Evolutionary conservation across 768 basidiomycete species (phyloP), one percentile per base, ranked within the genome.

Genomic region (Trametes cubensis): DNA sequence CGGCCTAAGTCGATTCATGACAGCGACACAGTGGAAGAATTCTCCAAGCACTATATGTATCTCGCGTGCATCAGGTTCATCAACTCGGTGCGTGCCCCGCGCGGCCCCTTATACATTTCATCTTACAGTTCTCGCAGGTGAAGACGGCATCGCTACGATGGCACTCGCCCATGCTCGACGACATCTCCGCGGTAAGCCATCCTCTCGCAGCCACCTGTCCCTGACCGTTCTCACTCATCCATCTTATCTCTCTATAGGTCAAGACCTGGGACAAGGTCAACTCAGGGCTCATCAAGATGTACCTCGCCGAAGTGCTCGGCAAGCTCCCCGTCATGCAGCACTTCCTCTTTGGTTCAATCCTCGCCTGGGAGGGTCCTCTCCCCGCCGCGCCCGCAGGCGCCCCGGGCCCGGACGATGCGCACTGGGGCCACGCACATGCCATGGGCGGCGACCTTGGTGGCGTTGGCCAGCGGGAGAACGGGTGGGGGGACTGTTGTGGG

Each of bases 111-210:
- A 49, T 20, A 14, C 38, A 15, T 15, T 54, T 10, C 45, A 26
- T 44, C 48, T 26, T 0, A 41, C 30, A 6, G 1, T 50, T 28
- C 15, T 13, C 25, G 14, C 63, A 95, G 92, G 93, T 98, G 66
- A 98, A 98, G 73, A 94, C 95, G 0, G 95, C 95, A 0, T 95
- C 95, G 0, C 80, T 98, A 0, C 83, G 94, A 54, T 99, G 96
- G 96, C 96, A 99, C 76, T 97, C 94, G 0, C 96, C 96, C 1
- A 98, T 99, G 96, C 84, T 99, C 7, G 94, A 98, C 73, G 96
- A 98, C 70, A 98, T 98, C 58, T 95, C 94, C 0, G 94, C 89
- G 0, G 94, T 76, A 63, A 44, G 80, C 69, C 34, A 11, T 34
- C 10, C 34, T 6, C 8, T 10, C 25, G 44, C 50, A 26, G 13